Evolutionary conservation across 2,329 filamentous ascomycete species (phyloP), one percentile per base, ranked within the genome.

Genomic region (Fusarium armeniacum): DNA sequence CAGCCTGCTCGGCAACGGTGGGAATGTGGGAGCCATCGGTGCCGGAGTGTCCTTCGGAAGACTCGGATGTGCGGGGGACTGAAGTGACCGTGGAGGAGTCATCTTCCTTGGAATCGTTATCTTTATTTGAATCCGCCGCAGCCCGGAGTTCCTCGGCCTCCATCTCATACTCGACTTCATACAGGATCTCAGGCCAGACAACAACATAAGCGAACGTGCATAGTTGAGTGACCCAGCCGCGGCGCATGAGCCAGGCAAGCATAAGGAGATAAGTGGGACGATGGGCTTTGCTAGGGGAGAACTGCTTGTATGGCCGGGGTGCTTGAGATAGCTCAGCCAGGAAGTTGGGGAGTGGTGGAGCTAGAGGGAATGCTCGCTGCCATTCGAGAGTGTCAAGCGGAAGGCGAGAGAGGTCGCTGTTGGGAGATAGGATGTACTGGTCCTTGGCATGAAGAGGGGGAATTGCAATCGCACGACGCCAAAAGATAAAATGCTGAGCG

Each of bases 401-500:
- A 1, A 98, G 85, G 47, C 89, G 88, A 53, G 86, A 83, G 73
- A 94, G 87, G 74, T 97, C 91, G 65, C 93, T 94, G 77, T 97
- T 97, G 0, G 95, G 94, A 3, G 93, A 97, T 30, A 98, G 88
- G 35, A 98, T 91, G 79, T 98, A 99, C 13, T 91, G 91, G 77
- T 98, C 94, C 49, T 94, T 88, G 44, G 92, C 91, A 76, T 98
- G 94, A 8, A 99, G 87, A 0, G 96, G 96, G 6, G 93, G 92
- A 41, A 98, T 95, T 18, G 95, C 91, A 64, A 97, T 92, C 47
- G 95, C 96, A 60, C 94, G 91, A 26, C 96, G 90, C 94, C 95
- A 98, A 81, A 97, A 97, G 65, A 98, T 94, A 67, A 99, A 91
- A 81, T 98, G 96, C 61, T 93, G 92, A 12, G 94, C 94, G 67